These are phyloP conservation scores for Naematelia aurantialba DNA, from an alignment of 768 basidiomycete species.

Conservation along the genomic window DNA sequence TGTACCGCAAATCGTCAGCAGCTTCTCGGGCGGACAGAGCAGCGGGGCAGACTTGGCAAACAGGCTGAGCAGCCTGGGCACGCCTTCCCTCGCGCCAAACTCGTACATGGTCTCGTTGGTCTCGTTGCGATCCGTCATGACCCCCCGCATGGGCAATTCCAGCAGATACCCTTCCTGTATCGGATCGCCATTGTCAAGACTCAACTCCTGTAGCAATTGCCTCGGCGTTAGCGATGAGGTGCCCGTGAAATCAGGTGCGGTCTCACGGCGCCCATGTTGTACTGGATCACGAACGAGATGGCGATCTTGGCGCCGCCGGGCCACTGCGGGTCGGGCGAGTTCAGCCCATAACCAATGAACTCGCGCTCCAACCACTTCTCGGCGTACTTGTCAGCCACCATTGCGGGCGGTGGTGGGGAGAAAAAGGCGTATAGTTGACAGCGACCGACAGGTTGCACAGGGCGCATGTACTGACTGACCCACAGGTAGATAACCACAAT, in stretches of 20 bases:
- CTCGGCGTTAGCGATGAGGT: neutral
- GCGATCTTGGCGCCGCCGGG: constrained; percentile 30
- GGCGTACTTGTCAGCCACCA: constrained; percentile 11
- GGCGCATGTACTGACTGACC: no score
- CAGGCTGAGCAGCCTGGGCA: constrained; percentile 18
- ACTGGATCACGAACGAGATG: constrained; percentile 25
- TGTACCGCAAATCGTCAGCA: constrained; percentile 4
- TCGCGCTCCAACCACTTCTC: constrained; percentile 28
- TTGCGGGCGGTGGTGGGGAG: no score
- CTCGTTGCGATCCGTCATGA: constrained; percentile 9
- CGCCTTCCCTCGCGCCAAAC: constrained; percentile 22
- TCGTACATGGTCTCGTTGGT: constrained; percentile 28
- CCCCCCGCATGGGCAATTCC: constrained; percentile 17
- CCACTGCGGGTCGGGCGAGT: constrained; percentile 25
- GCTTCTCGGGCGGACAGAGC: neutral
- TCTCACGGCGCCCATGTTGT: constrained; percentile 29
- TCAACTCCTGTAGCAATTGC: constrained; percentile 16
- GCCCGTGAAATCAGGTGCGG: neutral
- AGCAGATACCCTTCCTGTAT: constrained; percentile 11
- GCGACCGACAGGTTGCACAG: no score
- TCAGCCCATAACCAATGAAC: constrained; percentile 27
- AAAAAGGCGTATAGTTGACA: no score
- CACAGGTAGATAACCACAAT: no score
- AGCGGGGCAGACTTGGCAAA: constrained; percentile 20
- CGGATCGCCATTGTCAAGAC: constrained; percentile 14